Evolutionary conservation across 345 rosid species (phyloP).

Genomic region (thale cress (Arabidopsis thaliana)): TAIR10.1 NC_003074.8:9119001-9119500

Average conservation of each 20-base stretch:
- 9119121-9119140: neutral
- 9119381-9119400: constrained; percentile 27
- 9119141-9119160: neutral
- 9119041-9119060: too few relatives aligned
- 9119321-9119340: constrained; percentile 15
- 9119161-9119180: neutral
- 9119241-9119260: neutral
- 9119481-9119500: constrained; percentile 7
- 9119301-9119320: neutral
- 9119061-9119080: too few relatives aligned
- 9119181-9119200: neutral
- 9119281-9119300: neutral
- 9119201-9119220: neutral
- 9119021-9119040: too few relatives aligned
- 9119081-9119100: too few relatives aligned
- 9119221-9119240: neutral
- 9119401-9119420: constrained; percentile 2
- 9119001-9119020: too few relatives aligned
- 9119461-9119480: neutral
- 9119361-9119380: neutral
- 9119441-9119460: neutral
- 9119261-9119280: neutral
- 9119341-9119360: neutral
- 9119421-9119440: neutral
- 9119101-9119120: neutral